phyloP scores from a whole-genome alignment of 139 green algal genomes.

The Chlamydomonas incerta region DNA sequence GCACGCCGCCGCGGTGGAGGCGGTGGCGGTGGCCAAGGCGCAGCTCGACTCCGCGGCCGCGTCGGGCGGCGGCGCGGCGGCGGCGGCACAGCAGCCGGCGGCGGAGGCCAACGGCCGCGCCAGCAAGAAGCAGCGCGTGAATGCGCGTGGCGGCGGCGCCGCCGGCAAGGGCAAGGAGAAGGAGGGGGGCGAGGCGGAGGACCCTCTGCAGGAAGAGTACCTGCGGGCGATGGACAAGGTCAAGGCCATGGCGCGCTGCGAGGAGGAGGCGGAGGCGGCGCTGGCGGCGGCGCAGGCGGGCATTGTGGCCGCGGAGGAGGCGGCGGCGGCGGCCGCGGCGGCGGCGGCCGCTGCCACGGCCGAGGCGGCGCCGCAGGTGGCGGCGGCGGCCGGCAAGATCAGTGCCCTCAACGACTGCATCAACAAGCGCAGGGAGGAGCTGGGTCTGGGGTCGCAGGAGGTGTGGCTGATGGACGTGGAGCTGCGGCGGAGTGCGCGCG shows the following conservation, averaged over 20 bases:
- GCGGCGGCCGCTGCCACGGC: not conserved
- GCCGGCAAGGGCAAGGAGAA: not conserved
- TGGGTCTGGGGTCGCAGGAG: constrained; percentile 11
- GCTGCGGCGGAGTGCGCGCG: constrained; percentile 1
- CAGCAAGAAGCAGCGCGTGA: not conserved
- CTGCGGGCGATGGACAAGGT: not conserved
- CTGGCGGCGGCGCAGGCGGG: not conserved
- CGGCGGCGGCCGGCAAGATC: not conserved
- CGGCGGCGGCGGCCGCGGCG: not conserved
- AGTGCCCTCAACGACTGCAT: not conserved
- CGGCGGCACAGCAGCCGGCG: not conserved
- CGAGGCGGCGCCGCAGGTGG: not conserved
- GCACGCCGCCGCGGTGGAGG: not conserved
- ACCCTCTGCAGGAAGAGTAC: not conserved
- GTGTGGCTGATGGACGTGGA: not conserved
- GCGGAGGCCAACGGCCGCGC: not conserved
- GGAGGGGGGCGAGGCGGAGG: not conserved
- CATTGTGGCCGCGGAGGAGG: not conserved
- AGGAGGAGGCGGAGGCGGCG: not conserved
- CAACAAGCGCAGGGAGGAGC: not conserved
- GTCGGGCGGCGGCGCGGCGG: not conserved
- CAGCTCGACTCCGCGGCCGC: no score
- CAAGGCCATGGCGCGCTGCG: not conserved
- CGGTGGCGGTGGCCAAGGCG: not conserved
- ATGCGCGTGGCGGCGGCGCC: no score